A percentile compares a stretch with the other conserved stretches of the same genome.
phyloP scores from a whole-genome alignment of 768 basidiomycete species.

The Myochromella boudieri region DNA sequence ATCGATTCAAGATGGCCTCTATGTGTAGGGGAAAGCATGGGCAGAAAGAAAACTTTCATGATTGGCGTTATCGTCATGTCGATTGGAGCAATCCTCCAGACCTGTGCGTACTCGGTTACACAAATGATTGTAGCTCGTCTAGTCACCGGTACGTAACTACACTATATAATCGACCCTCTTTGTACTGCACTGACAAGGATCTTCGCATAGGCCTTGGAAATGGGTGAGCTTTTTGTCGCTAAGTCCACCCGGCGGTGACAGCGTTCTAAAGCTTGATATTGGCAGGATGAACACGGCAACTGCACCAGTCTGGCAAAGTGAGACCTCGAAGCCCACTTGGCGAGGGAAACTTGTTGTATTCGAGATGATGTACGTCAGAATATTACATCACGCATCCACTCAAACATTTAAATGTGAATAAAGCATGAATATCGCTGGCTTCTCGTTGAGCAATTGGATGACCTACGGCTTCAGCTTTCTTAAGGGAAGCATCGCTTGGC shows the following conservation, averaged over 20 bases:
- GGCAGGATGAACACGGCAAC: slow-evolving; percentile 48
- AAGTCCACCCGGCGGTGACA: too few species aligned
- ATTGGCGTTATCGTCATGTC: slow-evolving; percentile 53
- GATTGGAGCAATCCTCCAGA: slow-evolving; percentile 50
- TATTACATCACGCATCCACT: not conserved
- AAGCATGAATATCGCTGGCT: slow-evolving; percentile 48
- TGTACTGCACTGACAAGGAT: not conserved
- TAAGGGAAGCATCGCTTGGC: slow-evolving; percentile 42
- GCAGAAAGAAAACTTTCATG: slow-evolving; percentile 48
- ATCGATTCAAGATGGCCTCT: not conserved
- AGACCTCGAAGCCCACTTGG: slow-evolving; percentile 47
- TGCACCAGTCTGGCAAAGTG: slow-evolving; percentile 53
- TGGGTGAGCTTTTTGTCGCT: too few species aligned
- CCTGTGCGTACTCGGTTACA: slow-evolving; percentile 40
- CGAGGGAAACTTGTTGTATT: slow-evolving; percentile 50
- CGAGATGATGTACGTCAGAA: slow-evolving; percentile 43
- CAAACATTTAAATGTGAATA: not conserved
- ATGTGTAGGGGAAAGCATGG: slow-evolving; percentile 35
- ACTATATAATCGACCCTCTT: slow-evolving; percentile 1
- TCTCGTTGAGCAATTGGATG: slow-evolving; percentile 54
- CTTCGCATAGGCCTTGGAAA: slow-evolving; percentile 39
- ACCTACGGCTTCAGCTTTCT: slow-evolving; percentile 51
- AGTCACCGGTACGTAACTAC: slow-evolving; percentile 36
- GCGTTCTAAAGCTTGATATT: too few species aligned
- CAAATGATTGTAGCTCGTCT: slow-evolving; percentile 51